Evolutionary conservation across 306 rosid species (phyloP).

Genomic region (Lathyrus aphaca): DNA sequence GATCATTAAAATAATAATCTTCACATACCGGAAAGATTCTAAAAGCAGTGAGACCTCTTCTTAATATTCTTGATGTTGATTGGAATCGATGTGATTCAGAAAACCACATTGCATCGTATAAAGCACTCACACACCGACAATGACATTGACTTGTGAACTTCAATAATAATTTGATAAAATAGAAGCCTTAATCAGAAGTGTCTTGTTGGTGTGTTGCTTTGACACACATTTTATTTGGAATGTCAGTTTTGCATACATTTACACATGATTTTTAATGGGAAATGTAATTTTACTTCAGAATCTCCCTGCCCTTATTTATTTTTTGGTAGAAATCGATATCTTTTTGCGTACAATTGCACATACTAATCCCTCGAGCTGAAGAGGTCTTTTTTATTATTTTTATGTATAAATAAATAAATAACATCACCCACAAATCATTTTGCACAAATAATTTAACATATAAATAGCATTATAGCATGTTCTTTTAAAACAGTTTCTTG

Average conservation of each 20-base stretch:
- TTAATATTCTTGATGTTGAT: too few relatives aligned
- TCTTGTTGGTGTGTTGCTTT: neutral
- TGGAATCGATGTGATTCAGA: too few relatives aligned
- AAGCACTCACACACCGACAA: neutral
- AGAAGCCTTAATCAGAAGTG: neutral
- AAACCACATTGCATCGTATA: too few relatives aligned
- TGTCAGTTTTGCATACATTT: neutral
- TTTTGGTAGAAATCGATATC: neutral
- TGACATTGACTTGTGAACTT: neutral
- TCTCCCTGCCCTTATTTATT: neutral
- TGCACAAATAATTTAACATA: slow-evolving; percentile 46
- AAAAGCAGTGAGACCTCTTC: too few relatives aligned
- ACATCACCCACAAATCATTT: slow-evolving; percentile 32
- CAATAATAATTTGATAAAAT: too few relatives aligned
- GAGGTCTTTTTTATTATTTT: neutral
- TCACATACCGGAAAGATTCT: too few relatives aligned
- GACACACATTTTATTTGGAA: neutral
- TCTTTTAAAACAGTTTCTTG: slow-evolving; percentile 10
- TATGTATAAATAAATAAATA: slow-evolving; percentile 23
- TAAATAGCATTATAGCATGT: slow-evolving; percentile 19
- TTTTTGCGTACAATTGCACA: too few relatives aligned
- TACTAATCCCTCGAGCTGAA: too few relatives aligned
- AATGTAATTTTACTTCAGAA: slow-evolving; percentile 11
- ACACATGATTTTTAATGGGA: neutral
- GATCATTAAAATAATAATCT: too few relatives aligned